Base-by-base conservation (phyloP, 2,329 filamentous ascomycete genomes). In the Phyllosticta paracitricarpa region DNA sequence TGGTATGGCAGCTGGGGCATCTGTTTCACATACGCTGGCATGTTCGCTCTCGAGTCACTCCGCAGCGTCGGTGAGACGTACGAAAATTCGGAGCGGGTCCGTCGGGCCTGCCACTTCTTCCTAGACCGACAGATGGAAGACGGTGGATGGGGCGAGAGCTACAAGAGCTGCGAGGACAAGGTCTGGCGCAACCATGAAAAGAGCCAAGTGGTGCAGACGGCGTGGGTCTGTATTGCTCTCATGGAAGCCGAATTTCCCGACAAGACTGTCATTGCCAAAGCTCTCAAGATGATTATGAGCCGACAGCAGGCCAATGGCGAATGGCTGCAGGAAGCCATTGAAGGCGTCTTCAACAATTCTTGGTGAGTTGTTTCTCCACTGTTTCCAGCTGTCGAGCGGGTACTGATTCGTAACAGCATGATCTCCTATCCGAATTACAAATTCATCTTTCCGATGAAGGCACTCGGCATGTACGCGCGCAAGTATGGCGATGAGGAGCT, bases 401-500 rank as follows among this genome's bases (percentile, higher is more conserved):
- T 54, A 26, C 25, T 40, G 22, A 51, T 48, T 40, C n/a, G 12
- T 14, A 1, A 63, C 68, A 87, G 85, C 80, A 97, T 97, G 91
- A 99, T 99, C 66, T 94, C 91, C 0, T 99, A 99, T 71, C 93
- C 93, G 53, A 99, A 99, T 79, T 99, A 99, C 81, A 99, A 97
- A 79, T 94, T 96, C 73, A 89, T 88, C 62, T 99, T 97, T 75
- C 87, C 93, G 1, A 89, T 97, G 72, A 96, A 95, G 77, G 94
- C 94, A 1, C 74, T 99, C 65, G 94, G 94, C 4, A 88, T 97
- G 84, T 99, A 91, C 79, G 85, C 88, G 4, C 82, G 79, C 67
- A 84, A 81, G 65, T 92, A 87, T 66, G 88, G 88, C 0, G 80
- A 89, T 63, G 82, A 86, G 61, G 80, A 77, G 68, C 72, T 89